These are phyloP conservation scores for Agarophyton chilense DNA, from an alignment of 23 red algal species.

Conservation along the genomic window DNA sequence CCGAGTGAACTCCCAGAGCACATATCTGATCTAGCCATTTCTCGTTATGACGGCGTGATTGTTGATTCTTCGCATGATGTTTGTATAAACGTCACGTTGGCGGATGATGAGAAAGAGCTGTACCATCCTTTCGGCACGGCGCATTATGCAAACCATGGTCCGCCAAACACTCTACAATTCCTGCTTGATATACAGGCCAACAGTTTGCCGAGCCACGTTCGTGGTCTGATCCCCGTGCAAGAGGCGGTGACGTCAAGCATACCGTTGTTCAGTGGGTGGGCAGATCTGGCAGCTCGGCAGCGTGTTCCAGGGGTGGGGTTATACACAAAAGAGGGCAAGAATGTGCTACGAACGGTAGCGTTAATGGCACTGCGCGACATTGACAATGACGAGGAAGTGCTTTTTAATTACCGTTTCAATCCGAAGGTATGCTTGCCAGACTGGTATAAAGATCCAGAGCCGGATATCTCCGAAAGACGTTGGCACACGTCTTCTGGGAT, in stretches of 20 bases:
- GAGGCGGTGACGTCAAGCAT: neutral
- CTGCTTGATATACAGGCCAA: conserved; percentile 47
- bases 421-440: neutral
- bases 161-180: conserved; percentile 63
- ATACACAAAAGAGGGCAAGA: conserved; percentile 7
- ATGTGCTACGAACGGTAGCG: conserved; percentile 36
- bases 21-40: conserved; percentile 38
- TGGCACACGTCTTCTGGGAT: neutral
- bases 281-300: conserved; percentile 14
- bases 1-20: neutral
- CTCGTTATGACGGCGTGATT: conserved; percentile 54
- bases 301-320: conserved; percentile 32
- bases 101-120: conserved; percentile 10
- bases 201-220: conserved; percentile 13
- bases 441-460: conserved; percentile 43
- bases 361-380: conserved; percentile 48
- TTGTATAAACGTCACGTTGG: neutral
- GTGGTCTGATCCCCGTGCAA: conserved; percentile 45
- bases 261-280: neutral
- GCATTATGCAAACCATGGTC: conserved; percentile 79
- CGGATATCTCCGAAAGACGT: neutral
- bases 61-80: conserved; percentile 29
- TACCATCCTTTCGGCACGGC: conserved; percentile 79
- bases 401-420: conserved; percentile 75
- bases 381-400: conserved; percentile 61